These are phyloP conservation scores for Nelumbo lutea DNA, from an alignment of 164 flowering plant genomes.

Conservation along the genomic window DNA sequence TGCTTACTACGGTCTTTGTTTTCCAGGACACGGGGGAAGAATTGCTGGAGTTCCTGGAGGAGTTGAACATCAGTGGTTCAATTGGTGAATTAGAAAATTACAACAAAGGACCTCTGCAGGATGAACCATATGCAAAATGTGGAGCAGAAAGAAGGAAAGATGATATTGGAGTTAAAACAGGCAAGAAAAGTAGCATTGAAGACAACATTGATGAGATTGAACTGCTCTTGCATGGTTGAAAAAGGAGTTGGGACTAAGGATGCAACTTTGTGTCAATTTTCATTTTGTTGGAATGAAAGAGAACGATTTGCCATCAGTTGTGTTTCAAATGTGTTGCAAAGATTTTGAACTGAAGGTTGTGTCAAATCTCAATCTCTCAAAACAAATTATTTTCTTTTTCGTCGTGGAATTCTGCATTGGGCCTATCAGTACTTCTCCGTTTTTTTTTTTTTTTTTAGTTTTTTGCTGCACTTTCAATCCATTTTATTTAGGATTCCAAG, in stretches of 20 bases:
- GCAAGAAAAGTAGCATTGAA: slow-evolving; percentile 43
- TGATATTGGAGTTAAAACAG: slow-evolving; percentile 13
- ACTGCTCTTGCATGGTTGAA: slow-evolving; percentile 74
- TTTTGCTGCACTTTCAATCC: too few species aligned
- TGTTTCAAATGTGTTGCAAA: too few species aligned
- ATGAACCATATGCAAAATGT: slow-evolving; percentile 15
- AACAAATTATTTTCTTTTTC: too few species aligned
- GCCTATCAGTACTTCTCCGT: too few species aligned
- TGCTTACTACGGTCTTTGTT: background rate
- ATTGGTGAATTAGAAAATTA: slow-evolving; percentile 20
- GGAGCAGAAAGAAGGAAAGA: slow-evolving; percentile 19
- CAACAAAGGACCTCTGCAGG: slow-evolving; percentile 16
- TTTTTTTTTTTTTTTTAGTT: too few species aligned
- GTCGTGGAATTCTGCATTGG: too few species aligned
- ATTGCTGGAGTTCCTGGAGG: slow-evolving; percentile 93
- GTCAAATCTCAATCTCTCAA: too few species aligned
- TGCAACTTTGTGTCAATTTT: too few species aligned
- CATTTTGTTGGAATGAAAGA: too few species aligned
- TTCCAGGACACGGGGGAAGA: slow-evolving; percentile 93
- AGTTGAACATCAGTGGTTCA: slow-evolving; percentile 64
- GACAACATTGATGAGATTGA: slow-evolving; percentile 80
- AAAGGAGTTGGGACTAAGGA: slow-evolving; percentile 60
- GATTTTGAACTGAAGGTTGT: too few species aligned
- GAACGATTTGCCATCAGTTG: too few species aligned
- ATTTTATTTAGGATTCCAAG: too few species aligned